Percentiles rank a stretch among this genome's conserved stretches.
Conservation (phyloP, 78 protist genomes). For the Cavenderia fasciculata region DNA sequence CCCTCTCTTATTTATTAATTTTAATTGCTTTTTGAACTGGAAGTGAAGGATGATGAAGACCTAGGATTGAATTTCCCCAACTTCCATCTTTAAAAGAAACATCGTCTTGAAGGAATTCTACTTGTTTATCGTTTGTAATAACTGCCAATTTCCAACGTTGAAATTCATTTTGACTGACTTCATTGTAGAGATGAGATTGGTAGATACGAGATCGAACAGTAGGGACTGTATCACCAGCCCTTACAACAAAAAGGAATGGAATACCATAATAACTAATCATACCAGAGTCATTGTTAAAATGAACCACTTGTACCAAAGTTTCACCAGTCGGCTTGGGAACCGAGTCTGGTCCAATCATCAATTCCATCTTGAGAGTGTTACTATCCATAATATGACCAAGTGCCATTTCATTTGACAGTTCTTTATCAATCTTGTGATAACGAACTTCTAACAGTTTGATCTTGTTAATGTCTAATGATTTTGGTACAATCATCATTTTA, state of each 20-base stretch:
- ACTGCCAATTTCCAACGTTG: conserved; percentile 63
- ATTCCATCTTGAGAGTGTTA: conserved; percentile 10
- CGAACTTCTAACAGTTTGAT: conserved; percentile 35
- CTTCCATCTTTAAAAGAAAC: background rate
- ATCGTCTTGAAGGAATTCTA: conserved; percentile 21
- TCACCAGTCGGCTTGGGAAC: background rate
- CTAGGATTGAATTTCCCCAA: background rate
- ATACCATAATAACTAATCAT: conserved; percentile 17
- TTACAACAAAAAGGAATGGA: conserved; percentile 32
- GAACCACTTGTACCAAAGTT: conserved; percentile 46
- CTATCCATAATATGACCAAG: conserved; percentile 1
- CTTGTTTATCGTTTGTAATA: conserved; percentile 39
- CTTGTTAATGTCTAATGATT: background rate
- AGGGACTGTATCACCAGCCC: conserved; percentile 4
- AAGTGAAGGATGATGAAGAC: background rate
- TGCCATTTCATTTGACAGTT: conserved; percentile 14
- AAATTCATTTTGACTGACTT: conserved; percentile 18
- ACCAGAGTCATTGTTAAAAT: conserved; percentile 15
- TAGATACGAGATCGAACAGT: conserved; percentile 5
- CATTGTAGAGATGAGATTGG: background rate
- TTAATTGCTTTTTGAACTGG: background rate
- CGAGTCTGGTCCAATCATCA: conserved; percentile 15
- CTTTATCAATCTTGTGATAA: conserved; percentile 11
- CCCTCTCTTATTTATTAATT: conserved; percentile 18
- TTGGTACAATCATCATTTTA: background rate